A percentile compares a stretch with the other conserved stretches of the same genome.
These are phyloP conservation scores for Hypoxylon fuscum DNA, from an alignment of 495 filamentous ascomycete species.

Conservation along the genomic window DNA sequence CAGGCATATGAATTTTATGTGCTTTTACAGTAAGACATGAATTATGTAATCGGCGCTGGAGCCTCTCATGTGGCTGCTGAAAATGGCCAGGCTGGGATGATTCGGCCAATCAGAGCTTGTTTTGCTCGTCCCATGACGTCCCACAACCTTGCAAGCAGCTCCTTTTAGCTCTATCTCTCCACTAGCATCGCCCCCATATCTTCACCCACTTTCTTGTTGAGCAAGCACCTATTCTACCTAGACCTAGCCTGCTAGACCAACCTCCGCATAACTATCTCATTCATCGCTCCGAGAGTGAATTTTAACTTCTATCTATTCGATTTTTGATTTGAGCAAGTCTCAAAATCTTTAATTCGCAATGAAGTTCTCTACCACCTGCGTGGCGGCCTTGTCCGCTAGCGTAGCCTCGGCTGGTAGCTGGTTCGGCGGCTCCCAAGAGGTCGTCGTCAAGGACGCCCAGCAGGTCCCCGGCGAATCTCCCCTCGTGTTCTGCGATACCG, in stretches of 20 bases:
- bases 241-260: not conserved
- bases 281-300: not conserved
- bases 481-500: constrained; percentile 73
- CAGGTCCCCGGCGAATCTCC: constrained; percentile 80
- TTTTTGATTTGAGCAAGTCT: not conserved
- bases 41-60: constrained; percentile 1
- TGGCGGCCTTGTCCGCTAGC: constrained; percentile 51
- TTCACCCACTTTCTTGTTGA: constrained; percentile 32
- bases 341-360: constrained; percentile 41
- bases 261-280: not conserved
- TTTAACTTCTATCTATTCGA: not conserved
- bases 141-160: constrained; percentile 33
- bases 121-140: constrained; percentile 37
- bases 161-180: constrained; percentile 27
- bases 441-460: constrained; percentile 47
- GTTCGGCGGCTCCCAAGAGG: constrained; percentile 46
- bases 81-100: constrained; percentile 30
- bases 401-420: constrained; percentile 51
- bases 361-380: constrained; percentile 52
- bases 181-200: constrained; percentile 7
- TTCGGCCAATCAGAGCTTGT: constrained; percentile 34
- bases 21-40: not conserved
- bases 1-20: not conserved
- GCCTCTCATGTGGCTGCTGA: constrained; percentile 18
- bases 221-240: constrained; percentile 11